Conservation (phyloP, 768 basidiomycete genomes). For the Trametes maxima region DNA sequence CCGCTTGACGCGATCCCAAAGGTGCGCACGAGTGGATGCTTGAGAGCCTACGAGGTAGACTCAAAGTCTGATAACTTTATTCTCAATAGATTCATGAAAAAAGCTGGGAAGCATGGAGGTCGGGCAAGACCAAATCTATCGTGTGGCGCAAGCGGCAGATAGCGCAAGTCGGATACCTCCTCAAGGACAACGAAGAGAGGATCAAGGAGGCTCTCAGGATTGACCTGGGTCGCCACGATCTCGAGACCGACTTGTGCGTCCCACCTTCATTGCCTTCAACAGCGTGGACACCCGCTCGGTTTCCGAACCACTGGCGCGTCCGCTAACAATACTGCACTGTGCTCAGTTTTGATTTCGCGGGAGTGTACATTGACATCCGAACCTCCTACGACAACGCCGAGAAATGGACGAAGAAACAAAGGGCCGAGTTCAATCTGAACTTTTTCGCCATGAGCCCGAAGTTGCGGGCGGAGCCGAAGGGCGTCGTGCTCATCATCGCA, state of each 20-base stretch:
- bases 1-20: no score
- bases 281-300: no score
- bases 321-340: no score
- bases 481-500: conserved; percentile 66
- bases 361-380: conserved; percentile 54
- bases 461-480: conserved; percentile 77
- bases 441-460: conserved; percentile 62
- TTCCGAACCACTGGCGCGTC: no score
- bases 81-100: no score
- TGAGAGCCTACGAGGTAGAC: no score
- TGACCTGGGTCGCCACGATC: conserved; percentile 65
- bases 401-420: conserved; percentile 73
- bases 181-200: conserved; percentile 69
- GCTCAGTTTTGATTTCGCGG: conserved; percentile 64
- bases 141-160: conserved; percentile 76
- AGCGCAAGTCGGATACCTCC: conserved; percentile 66
- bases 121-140: conserved; percentile 66
- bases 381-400: conserved; percentile 63
- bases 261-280: no score
- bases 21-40: no score
- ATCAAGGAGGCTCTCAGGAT: conserved; percentile 58
- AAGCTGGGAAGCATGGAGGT: background rate
- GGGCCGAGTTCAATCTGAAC: conserved; percentile 55
- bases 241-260: conserved; percentile 59
- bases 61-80: no score